A percentile compares a stretch with the other conserved stretches of the same genome.
Evolutionary conservation across 1,284 basidiomycete genomes (phyloP).

Genomic region (Sanghuangporus weigelae): DNA sequence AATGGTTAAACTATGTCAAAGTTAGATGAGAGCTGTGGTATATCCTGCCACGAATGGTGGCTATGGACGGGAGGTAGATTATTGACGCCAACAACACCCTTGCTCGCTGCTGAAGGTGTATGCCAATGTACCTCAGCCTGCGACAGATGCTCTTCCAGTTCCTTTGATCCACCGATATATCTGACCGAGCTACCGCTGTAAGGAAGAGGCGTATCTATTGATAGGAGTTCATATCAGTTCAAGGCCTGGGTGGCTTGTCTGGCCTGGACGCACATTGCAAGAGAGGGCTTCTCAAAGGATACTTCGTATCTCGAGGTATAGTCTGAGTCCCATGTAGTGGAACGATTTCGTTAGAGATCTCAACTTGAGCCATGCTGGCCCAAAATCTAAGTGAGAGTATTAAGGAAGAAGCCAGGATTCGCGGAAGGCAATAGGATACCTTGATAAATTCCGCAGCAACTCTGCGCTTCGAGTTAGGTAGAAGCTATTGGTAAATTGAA

Average conservation of each 20-base stretch:
- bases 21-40: neutral
- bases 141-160: neutral
- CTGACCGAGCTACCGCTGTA: neutral
- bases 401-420: neutral
- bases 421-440: neutral
- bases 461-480: neutral
- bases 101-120: neutral
- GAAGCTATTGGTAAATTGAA: neutral
- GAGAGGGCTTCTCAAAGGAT: neutral
- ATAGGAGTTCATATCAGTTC: neutral
- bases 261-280: neutral
- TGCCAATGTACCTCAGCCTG: neutral
- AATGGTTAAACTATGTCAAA: too few relatives aligned
- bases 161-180: neutral
- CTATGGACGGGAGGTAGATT: neutral
- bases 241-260: neutral
- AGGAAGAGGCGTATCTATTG: neutral
- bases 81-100: neutral
- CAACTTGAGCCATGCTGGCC: conserved; percentile 1
- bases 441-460: conserved; percentile 6
- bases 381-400: neutral
- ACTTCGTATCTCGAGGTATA: neutral
- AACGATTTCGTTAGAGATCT: conserved; percentile 6
- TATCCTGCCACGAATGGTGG: neutral
- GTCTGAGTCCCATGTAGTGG: conserved; percentile 1